phyloP scores from a whole-genome alignment of 2,329 filamentous ascomycete genomes.

The Biscogniauxia marginata region DNA sequence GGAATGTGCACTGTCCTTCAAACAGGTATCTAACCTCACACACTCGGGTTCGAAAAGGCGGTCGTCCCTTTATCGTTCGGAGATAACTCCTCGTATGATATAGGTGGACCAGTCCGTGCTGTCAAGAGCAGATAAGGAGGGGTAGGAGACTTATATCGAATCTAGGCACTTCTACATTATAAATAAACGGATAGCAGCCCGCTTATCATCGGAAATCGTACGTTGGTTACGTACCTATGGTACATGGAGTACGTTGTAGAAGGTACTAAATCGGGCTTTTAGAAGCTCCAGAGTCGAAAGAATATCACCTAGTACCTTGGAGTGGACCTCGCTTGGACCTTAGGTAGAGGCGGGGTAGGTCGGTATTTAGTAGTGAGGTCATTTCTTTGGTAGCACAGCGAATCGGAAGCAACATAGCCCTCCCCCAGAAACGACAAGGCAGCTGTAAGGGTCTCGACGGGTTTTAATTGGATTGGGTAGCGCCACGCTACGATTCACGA shows the following conservation, averaged over 20 bases:
- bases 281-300: too few species aligned
- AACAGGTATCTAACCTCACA: not conserved
- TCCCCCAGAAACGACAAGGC: conserved; percentile 15
- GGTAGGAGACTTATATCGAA: not conserved
- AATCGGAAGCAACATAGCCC: conserved; percentile 8
- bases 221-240: too few species aligned
- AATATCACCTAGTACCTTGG: too few species aligned
- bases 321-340: too few species aligned
- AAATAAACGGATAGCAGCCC: not conserved
- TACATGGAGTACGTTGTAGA: too few species aligned
- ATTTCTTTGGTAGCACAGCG: conserved; percentile 6
- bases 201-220: too few species aligned
- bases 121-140: not conserved
- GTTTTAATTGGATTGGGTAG: conserved; percentile 13
- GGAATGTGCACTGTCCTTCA: not conserved
- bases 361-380: conserved; percentile 9
- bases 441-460: conserved; percentile 2
- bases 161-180: not conserved
- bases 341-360: too few species aligned
- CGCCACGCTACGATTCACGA: conserved; percentile 9
- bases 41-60: not conserved
- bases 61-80: too few species aligned
- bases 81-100: not conserved
- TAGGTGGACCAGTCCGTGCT: not conserved
- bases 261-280: too few species aligned